These are phyloP conservation scores for Colletotrichum sojae DNA, from an alignment of 2,329 filamentous ascomycete species.

Conservation along the genomic window DNA sequence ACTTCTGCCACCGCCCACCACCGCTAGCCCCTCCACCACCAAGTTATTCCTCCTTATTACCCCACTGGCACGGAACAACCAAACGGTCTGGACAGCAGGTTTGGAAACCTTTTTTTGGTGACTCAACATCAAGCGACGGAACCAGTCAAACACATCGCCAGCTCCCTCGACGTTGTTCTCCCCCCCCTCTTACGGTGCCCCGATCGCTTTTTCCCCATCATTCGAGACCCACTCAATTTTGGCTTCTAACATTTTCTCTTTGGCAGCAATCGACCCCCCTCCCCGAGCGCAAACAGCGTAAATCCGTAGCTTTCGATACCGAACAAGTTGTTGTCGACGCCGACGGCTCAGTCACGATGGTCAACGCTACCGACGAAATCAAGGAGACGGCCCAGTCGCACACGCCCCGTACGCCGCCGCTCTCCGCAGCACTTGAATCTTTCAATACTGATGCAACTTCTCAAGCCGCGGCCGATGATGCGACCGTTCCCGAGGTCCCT, in stretches of 20 bases:
- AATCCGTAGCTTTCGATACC: slow-evolving; percentile 94
- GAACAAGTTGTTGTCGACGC: slow-evolving; percentile 89
- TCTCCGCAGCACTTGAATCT: slow-evolving; percentile 67
- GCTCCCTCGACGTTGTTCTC: slow-evolving; percentile 22
- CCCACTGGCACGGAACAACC: slow-evolving; percentile 35
- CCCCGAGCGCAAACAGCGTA: slow-evolving; percentile 80
- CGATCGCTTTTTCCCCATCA: neutral
- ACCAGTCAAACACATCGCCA: slow-evolving; percentile 16
- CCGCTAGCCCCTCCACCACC: slow-evolving; percentile 38
- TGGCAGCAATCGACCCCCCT: slow-evolving; percentile 42
- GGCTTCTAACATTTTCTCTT: slow-evolving; percentile 30
- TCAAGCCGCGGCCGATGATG: slow-evolving; percentile 56
- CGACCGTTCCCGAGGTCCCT: slow-evolving; percentile 61
- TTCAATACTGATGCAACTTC: slow-evolving; percentile 66
- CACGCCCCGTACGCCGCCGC: slow-evolving; percentile 75
- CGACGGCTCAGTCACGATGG: slow-evolving; percentile 87
- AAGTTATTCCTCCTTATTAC: slow-evolving; percentile 34
- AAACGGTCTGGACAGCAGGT: slow-evolving; percentile 33
- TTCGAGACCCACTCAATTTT: slow-evolving; percentile 4
- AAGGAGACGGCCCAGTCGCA: slow-evolving; percentile 88
- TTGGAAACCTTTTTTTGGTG: slow-evolving; percentile 30
- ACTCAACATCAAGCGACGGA: slow-evolving; percentile 26
- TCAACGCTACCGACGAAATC: slow-evolving; percentile 79
- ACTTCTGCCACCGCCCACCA: slow-evolving; percentile 34
- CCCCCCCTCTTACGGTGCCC: slow-evolving; percentile 11